phyloP scores from a whole-genome alignment of 75 land plant species.

The Larix kaempferi region DNA sequence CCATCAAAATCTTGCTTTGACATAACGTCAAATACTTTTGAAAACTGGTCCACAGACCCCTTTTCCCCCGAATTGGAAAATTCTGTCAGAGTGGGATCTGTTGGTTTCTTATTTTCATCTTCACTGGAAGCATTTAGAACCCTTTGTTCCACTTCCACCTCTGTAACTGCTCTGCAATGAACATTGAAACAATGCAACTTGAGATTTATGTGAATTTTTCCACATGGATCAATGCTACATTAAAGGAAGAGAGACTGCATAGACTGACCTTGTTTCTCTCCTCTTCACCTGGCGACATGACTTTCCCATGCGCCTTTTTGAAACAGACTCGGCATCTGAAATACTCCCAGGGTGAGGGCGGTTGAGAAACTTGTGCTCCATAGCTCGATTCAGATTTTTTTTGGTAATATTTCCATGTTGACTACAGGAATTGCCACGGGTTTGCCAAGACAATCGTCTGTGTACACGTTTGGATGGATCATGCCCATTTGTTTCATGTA shows the following conservation, averaged over 20 bases:
- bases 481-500: constrained; percentile 11
- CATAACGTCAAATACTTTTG: not conserved
- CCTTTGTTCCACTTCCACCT: constrained; percentile 2
- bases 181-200: not conserved
- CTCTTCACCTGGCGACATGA: constrained; percentile 59
- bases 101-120: not conserved
- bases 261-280: constrained; percentile 33
- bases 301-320: constrained; percentile 45
- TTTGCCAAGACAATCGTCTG: constrained; percentile 54
- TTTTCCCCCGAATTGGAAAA: not conserved
- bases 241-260: not conserved
- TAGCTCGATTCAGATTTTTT: not conserved
- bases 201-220: not conserved
- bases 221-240: not conserved
- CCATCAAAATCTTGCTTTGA: not conserved
- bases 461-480: constrained; percentile 18
- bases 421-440: constrained; percentile 10
- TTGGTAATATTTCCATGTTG: constrained; percentile 16
- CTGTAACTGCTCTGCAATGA: not conserved
- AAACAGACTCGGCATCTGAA: constrained; percentile 31
- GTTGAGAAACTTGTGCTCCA: constrained; percentile 3
- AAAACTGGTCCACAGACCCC: not conserved
- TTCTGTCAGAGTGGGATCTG: not conserved
- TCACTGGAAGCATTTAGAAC: not conserved
- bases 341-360: not conserved